Evolutionary conservation across 192 early-diverging fungal genomes (phyloP), one percentile per base, ranked within the genome.

Genomic region (Powellomyces hirtus): DNA sequence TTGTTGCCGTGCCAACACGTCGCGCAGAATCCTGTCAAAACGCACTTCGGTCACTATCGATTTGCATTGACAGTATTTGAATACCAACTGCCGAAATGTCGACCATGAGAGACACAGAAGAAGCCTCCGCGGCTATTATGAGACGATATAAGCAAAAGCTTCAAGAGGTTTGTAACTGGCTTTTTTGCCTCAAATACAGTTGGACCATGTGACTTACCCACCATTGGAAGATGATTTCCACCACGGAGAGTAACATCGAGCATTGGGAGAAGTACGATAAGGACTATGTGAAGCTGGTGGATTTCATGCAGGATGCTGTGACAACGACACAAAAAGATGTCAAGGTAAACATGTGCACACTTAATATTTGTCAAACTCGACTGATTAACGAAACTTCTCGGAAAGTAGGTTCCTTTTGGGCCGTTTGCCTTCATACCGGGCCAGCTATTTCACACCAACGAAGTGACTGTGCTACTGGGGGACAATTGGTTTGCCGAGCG

Each of bases 401-500:
- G 64, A 68, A 46, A 71, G 35, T 73, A 87, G 87, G 83, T 97
- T 1, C 95, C 92, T 0, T 72, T 94, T 18, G 92, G 93, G 0
- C 89, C 86, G n/a, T 46, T 92, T 29, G 95, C 95, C 0, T 97
- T 95, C 73, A 89, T 93, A 79, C 89, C 89, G 0, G 95, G 93
- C 29, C 81, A 89, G 38, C 46, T 98, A 1, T 77, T 95, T 29
- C 90, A 96, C 70, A 98, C 95, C n/a, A 98, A 98, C 66, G 93
- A 95, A 70, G 84, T 98, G 13, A 70, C 89, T 27, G 92, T 93
- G 0, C 73, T 91, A 36, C 75, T 98, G 36, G 95, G 95, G n/a
- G 94, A 93, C 52, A 93, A 95, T 79, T 96, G 89, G 87, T 98
- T 96, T 69, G 90, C 81, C 4, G 92, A 96, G 65, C 75, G 86